Evolutionary conservation across 441 rosid species (phyloP).

Genomic region (Brassica balearica): DNA sequence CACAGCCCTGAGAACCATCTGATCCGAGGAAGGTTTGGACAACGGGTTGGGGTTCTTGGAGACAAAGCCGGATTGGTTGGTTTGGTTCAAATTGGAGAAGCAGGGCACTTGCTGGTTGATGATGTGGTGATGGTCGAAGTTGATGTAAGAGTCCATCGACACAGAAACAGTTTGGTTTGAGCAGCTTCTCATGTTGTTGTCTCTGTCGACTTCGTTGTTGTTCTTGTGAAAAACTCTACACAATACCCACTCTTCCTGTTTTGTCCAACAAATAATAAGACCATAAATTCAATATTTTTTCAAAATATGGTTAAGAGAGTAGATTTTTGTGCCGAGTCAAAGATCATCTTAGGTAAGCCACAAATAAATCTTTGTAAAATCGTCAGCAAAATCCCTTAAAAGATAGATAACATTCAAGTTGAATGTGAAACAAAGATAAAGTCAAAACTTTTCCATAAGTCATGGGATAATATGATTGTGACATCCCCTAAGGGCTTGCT

Average conservation of each 20-base stretch:
- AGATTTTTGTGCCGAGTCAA: conserved; percentile 33
- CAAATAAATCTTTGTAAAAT: neutral
- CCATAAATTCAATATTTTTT: no score
- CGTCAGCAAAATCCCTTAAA: conserved; percentile 31
- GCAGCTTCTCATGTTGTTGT: conserved; percentile 33
- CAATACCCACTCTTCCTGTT: conserved; percentile 88
- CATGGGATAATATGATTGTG: conserved; percentile 28
- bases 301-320: conserved; percentile 23
- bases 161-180: conserved; percentile 12
- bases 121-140: conserved; percentile 34
- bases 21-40: conserved; percentile 34
- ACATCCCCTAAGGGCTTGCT: conserved; percentile 26
- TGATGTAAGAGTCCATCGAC: conserved; percentile 29
- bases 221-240: conserved; percentile 83
- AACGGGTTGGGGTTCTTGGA: conserved; percentile 11
- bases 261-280: neutral
- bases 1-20: conserved; percentile 35
- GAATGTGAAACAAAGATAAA: conserved; percentile 31
- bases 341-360: conserved; percentile 37
- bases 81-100: conserved; percentile 76
- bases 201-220: conserved; percentile 39
- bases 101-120: conserved; percentile 94
- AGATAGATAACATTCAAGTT: neutral
- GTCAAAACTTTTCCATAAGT: conserved; percentile 33
- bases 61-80: conserved; percentile 25